phyloP scores from a whole-genome alignment of 768 basidiomycete genomes.

The Lyophyllum semitale region DNA sequence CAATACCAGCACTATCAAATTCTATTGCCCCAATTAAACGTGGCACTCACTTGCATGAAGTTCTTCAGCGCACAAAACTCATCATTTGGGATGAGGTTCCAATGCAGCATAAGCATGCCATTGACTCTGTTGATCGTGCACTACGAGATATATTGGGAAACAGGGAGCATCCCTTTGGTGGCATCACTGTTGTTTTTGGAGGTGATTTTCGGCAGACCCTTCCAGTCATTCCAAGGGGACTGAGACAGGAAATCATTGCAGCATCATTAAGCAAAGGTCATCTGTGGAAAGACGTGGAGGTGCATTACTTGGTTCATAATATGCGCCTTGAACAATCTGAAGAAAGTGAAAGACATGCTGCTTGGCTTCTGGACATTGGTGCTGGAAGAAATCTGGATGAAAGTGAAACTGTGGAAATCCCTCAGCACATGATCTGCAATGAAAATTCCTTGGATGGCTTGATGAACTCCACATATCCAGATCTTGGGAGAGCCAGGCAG shows the following conservation, averaged over 20 bases:
- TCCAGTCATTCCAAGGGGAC: constrained; percentile 39
- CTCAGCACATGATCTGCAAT: too few relatives aligned
- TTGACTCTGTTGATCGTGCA: constrained; percentile 39
- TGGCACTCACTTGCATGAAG: too few relatives aligned
- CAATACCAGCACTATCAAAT: too few relatives aligned
- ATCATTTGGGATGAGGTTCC: constrained; percentile 47
- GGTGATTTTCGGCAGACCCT: constrained; percentile 50
- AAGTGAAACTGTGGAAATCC: too few relatives aligned
- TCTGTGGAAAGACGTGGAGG: constrained; percentile 35
- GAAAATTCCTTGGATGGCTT: too few relatives aligned
- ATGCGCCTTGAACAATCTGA: constrained; percentile 1
- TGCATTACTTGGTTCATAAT: constrained; percentile 40
- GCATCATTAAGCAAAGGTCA: constrained; percentile 34
- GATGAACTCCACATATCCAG: too few relatives aligned
- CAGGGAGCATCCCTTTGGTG: constrained; percentile 35
- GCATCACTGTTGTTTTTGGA: constrained; percentile 42
- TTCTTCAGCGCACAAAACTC: too few relatives aligned
- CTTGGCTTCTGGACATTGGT: constrained; percentile 21
- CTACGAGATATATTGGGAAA: constrained; percentile 31
- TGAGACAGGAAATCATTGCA: constrained; percentile 35
- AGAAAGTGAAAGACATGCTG: too few relatives aligned
- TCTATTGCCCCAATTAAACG: too few relatives aligned
- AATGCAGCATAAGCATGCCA: constrained; percentile 34
- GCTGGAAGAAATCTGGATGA: too few relatives aligned
- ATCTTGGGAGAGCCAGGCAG: too few relatives aligned